A percentile compares a stretch with the other conserved stretches of the same genome.
Evolutionary conservation across 2,329 filamentous ascomycete species (phyloP).

Genomic region (Clonostachys sp.): DNA sequence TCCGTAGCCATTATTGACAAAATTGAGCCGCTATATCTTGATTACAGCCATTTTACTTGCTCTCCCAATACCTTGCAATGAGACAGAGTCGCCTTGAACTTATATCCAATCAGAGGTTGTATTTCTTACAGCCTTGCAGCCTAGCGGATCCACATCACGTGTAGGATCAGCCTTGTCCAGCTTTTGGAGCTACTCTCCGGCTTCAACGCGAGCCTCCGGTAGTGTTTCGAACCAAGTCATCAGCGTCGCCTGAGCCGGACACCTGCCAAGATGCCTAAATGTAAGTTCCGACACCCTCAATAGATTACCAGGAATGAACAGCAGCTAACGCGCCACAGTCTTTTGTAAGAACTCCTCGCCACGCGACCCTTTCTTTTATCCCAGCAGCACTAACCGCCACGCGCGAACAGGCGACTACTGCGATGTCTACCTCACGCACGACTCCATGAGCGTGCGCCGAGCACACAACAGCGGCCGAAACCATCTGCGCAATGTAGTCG

Average conservation of each 20-base stretch:
- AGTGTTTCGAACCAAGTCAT: constrained; percentile 11
- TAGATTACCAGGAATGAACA: constrained; percentile 12
- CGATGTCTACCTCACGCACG: constrained; percentile 99
- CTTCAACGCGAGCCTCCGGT: background rate
- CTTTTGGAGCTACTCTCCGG: background rate
- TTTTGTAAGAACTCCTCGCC: constrained; percentile 45
- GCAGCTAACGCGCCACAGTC: constrained; percentile 40
- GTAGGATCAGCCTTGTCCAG: background rate
- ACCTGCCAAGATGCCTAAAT: constrained; percentile 72
- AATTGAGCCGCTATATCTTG: too few species aligned
- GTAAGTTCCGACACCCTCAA: constrained; percentile 47
- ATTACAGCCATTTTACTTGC: too few species aligned
- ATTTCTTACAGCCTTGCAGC: background rate
- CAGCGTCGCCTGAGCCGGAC: constrained; percentile 1
- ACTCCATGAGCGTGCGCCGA: constrained; percentile 99
- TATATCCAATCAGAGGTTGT: too few species aligned
- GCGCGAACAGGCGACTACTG: constrained; percentile 73
- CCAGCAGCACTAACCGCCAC: constrained; percentile 1
- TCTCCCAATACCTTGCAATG: too few species aligned
- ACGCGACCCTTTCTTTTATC: background rate
- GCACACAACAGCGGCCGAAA: constrained; percentile 96
- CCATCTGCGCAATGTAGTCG: constrained; percentile 93
- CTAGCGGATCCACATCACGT: background rate
- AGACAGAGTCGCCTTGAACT: too few species aligned
- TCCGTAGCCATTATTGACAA: too few species aligned